These are phyloP conservation scores for Phytophthora sojae DNA, from an alignment of 352 stramenopile species.

Conservation along the genomic window DNA sequence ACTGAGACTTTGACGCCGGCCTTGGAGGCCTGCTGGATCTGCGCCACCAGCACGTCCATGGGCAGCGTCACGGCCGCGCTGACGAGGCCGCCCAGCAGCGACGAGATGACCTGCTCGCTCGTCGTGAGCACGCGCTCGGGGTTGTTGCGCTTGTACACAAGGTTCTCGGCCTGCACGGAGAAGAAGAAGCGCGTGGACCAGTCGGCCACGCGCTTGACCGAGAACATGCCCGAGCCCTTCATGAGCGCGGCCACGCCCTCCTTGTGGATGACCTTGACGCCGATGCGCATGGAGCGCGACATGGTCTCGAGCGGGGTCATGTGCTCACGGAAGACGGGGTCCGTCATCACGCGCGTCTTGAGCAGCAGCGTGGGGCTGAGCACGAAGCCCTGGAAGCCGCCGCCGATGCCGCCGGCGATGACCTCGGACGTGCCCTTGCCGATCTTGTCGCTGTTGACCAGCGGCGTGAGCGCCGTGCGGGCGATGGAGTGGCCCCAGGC, in stretches of 20 bases:
- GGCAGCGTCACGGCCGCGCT: constrained; percentile 89
- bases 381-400: constrained; percentile 94
- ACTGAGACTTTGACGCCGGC: constrained; percentile 84
- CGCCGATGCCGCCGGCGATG: constrained; percentile 88
- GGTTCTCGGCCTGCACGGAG: constrained; percentile 84
- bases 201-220: constrained; percentile 92
- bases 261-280: constrained; percentile 90
- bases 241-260: constrained; percentile 90
- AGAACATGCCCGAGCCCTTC: constrained; percentile 94
- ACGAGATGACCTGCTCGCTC: constrained; percentile 81
- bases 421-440: constrained; percentile 73
- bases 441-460: constrained; percentile 66
- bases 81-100: constrained; percentile 83
- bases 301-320: constrained; percentile 90
- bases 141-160: constrained; percentile 78
- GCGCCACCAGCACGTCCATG: constrained; percentile 93
- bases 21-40: constrained; percentile 94
- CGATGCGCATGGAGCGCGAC: constrained; percentile 81
- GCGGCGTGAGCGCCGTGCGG: constrained; percentile 57
- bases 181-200: constrained; percentile 95
- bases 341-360: constrained; percentile 96
- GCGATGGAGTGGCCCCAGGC: constrained; percentile 88
- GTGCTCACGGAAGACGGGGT: constrained; percentile 91
- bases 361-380: constrained; percentile 93
- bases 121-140: constrained; percentile 68